Evolutionary conservation across 345 rosid genomes (phyloP), one percentile per base, ranked within the genome.

Genomic region (Corymbia maculata): DNA sequence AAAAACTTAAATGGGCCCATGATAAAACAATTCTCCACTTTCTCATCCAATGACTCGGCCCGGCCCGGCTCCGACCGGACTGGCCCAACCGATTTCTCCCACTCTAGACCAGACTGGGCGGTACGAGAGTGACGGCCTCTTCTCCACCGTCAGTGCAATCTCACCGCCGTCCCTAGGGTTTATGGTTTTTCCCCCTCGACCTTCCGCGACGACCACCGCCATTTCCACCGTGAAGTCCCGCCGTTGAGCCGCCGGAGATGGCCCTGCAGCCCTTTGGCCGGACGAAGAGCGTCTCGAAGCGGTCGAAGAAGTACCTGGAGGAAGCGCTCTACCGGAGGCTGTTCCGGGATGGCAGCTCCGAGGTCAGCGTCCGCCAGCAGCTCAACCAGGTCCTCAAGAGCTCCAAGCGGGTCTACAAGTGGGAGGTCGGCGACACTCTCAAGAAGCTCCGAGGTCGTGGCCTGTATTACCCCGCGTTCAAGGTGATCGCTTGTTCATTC

Each of bases 361-460:
- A 97, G 91, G 86, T 90, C 21, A 94, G 89, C 85, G 95, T 98
- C 80, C 93, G 95, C 14, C 95, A 93, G 64, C 96, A 96, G 88
- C 91, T 98, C 88, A 98, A 96, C 88, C 92, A 88, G 87, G 96
- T 98, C 93, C 92, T 98, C 90, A 97, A 93, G 89, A 93, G 97
- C 94, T 92, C 94, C 86, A 98, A 97, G 90, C 96, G 95, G 86
- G 99, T 93, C 36, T 98, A 90, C 93, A 98, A 98, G 94, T 98
- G 99, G 99, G 99, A 98, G 89, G 97, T 95, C 6, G 98, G 96
- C 26, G 95, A 95, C 87, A 96, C 99, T 44, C 89, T 97, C 90
- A 95, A 92, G 93, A 97, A 95, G 91, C 99, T 98, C 88, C 97
- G 99, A 61, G 88, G 86, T 87, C 97, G 96, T 86, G 85, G 94